Conservation (phyloP, 2,329 filamentous ascomycete genomes). For the Septoria petroselini region DNA sequence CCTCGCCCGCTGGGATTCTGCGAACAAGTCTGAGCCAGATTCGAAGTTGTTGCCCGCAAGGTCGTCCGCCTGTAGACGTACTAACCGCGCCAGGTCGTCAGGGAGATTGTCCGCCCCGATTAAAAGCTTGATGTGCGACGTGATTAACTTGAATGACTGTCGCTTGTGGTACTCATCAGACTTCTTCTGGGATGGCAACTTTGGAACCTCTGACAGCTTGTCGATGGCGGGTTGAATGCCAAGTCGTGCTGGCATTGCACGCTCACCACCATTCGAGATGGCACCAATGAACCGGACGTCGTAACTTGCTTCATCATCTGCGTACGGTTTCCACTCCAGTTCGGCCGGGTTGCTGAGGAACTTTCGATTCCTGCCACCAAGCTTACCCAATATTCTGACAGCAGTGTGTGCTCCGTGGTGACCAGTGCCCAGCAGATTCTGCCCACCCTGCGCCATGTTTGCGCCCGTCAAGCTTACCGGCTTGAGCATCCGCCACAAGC, state of each 20-base stretch:
- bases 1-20: conserved; percentile 71
- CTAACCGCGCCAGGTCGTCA: conserved; percentile 79
- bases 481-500: conserved; percentile 89
- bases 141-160: conserved; percentile 84
- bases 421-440: conserved; percentile 28
- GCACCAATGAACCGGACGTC: conserved; percentile 87
- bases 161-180: conserved; percentile 87
- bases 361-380: conserved; percentile 91
- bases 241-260: conserved; percentile 80
- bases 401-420: conserved; percentile 98
- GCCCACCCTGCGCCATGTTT: conserved; percentile 20
- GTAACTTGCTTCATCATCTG: conserved; percentile 83
- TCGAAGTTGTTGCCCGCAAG: conserved; percentile 70
- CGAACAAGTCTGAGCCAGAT: conserved; percentile 66
- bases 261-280: conserved; percentile 63
- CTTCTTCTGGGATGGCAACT: conserved; percentile 57
- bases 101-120: conserved; percentile 84
- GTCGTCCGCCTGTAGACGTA: conserved; percentile 88
- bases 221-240: conserved; percentile 86
- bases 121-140: conserved; percentile 82
- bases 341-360: conserved; percentile 87
- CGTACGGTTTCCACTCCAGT: conserved; percentile 77
- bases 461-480: conserved; percentile 77
- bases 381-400: conserved; percentile 93
- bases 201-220: conserved; percentile 79